Base-by-base conservation (phyloP, 805 yeast species). In the Cyberlindnera nakhonratchasimensis region DNA sequence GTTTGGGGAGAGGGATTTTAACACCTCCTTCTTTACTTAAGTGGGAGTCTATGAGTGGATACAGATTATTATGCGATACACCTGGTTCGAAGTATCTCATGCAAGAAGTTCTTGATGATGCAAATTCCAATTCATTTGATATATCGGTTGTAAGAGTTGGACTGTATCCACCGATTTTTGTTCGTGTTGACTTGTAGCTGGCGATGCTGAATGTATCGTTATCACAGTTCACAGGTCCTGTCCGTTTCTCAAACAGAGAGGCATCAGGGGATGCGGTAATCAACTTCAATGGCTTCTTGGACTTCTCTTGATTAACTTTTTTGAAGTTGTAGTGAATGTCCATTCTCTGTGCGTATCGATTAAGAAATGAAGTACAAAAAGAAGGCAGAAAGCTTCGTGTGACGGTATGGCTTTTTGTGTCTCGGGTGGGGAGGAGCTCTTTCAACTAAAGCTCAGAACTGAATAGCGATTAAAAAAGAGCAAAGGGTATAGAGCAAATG, bases 171-270 rank as follows among this genome's bases (percentile, higher is more conserved):
- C 42, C 42, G 20, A 43, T 25, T 3, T 34, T 29, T 23, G 29
- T 37, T 16, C 26, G 12, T 3, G 32, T 20, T 6, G 41, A n/a
- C 21, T 29, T 36, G 23, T 26, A 28, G 11, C 40, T 11, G 11
- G 34, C 31, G 38, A 33, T 22, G 39, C 16, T 12, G 32, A 21
- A 28, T 7, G 34, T 10, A 12, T 10, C 25, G 6, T 31, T 23
- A 23, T 19, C 16, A 19, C 32, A 32, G 28, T 26, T 37, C 24
- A 33, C 17, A n/a, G 29, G 33, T 8, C 41, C 44, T 35, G 53
- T 36, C 25, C 54, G 57, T 18, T 42, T 52, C 29, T 55, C 58
- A 31, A 53, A 52, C 6, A 49, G 48, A 6, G 57, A 48, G n/a
- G 53, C 43, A 26, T 44, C 47, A 7, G 50, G 47, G 18, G 44